These are phyloP conservation scores for Leccinum huronense DNA, from an alignment of 1,284 basidiomycete species.

Conservation along the genomic window DNA sequence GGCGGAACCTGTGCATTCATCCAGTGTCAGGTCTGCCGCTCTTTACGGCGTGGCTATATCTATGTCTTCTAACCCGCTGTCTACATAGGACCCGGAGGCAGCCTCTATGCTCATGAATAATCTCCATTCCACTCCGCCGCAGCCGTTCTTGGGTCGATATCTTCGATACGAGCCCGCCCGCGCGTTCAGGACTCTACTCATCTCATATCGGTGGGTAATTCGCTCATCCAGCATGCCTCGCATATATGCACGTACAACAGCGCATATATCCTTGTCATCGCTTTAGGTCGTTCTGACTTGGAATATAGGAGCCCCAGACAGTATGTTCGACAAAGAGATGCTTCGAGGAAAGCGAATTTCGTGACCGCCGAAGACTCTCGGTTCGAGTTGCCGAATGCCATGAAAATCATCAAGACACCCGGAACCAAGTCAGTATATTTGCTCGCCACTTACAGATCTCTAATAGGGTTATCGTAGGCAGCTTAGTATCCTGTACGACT, in stretches of 20 bases:
- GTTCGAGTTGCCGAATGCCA: conserved; percentile 49
- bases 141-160: conserved; percentile 64
- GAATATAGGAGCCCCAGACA: conserved; percentile 44
- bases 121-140: conserved; percentile 53
- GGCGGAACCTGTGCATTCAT: conserved; percentile 78
- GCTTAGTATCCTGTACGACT: conserved; percentile 54
- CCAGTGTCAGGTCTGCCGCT: conserved; percentile 64
- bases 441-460: neutral
- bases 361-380: conserved; percentile 22
- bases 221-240: neutral
- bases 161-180: conserved; percentile 76
- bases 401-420: conserved; percentile 43
- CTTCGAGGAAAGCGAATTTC: conserved; percentile 16
- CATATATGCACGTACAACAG: conserved; percentile 21
- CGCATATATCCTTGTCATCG: conserved; percentile 29
- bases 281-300: conserved; percentile 9
- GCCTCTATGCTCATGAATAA: conserved; percentile 59
- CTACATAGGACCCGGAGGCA: conserved; percentile 50
- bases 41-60: neutral
- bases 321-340: conserved; percentile 34
- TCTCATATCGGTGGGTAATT: conserved; percentile 66
- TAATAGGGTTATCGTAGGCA: conserved; percentile 40
- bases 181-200: conserved; percentile 66
- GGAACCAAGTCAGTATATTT: conserved; percentile 27
- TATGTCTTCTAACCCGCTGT: conserved; percentile 17